phyloP scores from a whole-genome alignment of 257 asterid genomes.

The Primulina tabacum region DNA sequence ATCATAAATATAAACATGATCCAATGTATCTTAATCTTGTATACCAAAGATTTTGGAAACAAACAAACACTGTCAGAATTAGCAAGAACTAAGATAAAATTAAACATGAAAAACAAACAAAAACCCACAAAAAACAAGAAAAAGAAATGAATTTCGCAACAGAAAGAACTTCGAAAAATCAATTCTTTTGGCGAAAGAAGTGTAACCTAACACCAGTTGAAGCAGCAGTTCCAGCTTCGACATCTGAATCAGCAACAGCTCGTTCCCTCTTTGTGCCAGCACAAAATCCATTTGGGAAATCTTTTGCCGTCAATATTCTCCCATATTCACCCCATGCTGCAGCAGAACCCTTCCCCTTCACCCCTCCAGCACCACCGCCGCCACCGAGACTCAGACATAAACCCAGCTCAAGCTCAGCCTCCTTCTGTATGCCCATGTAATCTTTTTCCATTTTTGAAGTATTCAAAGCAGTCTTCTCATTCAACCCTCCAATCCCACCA shows the following conservation, averaged over 20 bases:
- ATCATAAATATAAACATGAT: not conserved
- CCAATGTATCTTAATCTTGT: no score
- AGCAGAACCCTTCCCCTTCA: slow-evolving; percentile 23
- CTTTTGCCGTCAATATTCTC: slow-evolving; percentile 82
- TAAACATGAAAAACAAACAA: not conserved
- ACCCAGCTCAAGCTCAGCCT: slow-evolving; percentile 64
- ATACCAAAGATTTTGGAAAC: no score
- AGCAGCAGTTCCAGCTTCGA: slow-evolving; percentile 20
- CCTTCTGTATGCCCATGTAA: slow-evolving; percentile 31
- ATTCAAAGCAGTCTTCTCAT: slow-evolving; percentile 16
- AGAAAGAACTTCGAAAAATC: not conserved
- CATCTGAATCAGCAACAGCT: slow-evolving; percentile 34
- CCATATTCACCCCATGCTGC: slow-evolving; percentile 49
- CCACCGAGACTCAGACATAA: slow-evolving; percentile 58
- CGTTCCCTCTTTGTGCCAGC: slow-evolving; percentile 47
- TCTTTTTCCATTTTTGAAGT: slow-evolving; percentile 21
- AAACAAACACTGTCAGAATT: not conserved
- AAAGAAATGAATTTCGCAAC: not conserved
- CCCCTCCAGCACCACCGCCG: slow-evolving; percentile 25
- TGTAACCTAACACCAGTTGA: slow-evolving; percentile 54
- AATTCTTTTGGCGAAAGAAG: not conserved
- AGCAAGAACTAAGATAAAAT: not conserved
- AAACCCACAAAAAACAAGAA: not conserved
- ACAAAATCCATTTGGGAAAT: slow-evolving; percentile 57
- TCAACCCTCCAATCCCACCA: slow-evolving; percentile 15